A percentile compares a stretch with the other conserved stretches of the same genome.
phyloP scores from a whole-genome alignment of 1,284 basidiomycete genomes.

The Paramarasmius palmivorus region DNA sequence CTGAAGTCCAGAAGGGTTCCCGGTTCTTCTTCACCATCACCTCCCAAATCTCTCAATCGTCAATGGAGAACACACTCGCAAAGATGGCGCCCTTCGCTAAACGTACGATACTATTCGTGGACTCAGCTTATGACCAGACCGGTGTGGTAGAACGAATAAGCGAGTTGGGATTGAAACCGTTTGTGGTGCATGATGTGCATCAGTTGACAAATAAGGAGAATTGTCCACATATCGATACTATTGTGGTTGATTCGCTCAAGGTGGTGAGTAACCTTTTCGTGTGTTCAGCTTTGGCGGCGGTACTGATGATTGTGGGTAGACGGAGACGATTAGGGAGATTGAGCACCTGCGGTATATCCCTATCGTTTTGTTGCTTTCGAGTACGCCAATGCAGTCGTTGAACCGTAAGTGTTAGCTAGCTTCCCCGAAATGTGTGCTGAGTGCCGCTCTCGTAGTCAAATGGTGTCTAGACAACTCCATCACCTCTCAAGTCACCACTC shows the following conservation, averaged over 20 bases:
- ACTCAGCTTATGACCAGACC: conserved; percentile 79
- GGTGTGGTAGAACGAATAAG: conserved; percentile 80
- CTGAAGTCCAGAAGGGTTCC: conserved; percentile 88
- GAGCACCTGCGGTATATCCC: conserved; percentile 97
- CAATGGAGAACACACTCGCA: conserved; percentile 69
- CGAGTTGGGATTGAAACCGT: conserved; percentile 82
- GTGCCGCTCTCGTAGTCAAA: conserved; percentile 65
- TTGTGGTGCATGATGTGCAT: conserved; percentile 75
- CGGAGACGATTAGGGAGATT: conserved; percentile 86
- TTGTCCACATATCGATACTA: conserved; percentile 92
- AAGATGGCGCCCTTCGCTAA: conserved; percentile 82
- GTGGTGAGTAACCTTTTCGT: conserved; percentile 58
- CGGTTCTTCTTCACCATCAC: conserved; percentile 98
- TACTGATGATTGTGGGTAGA: conserved; percentile 42
- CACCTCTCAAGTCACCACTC: conserved; percentile 89
- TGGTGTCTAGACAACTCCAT: conserved; percentile 93
- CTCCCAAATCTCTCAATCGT: conserved; percentile 77
- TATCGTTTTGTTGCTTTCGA: conserved; percentile 82
- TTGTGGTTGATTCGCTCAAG: conserved; percentile 87
- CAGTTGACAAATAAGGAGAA: conserved; percentile 82
- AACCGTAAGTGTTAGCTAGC: conserved; percentile 57
- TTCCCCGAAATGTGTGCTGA: conserved; percentile 12
- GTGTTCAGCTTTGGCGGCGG: not conserved
- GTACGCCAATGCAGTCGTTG: conserved; percentile 68
- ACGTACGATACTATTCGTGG: conserved; percentile 86